Evolutionary conservation across 176 grass and related monocot species (phyloP), one percentile per base, ranked within the genome.

Genomic region (Musa schizocarpa): DNA sequence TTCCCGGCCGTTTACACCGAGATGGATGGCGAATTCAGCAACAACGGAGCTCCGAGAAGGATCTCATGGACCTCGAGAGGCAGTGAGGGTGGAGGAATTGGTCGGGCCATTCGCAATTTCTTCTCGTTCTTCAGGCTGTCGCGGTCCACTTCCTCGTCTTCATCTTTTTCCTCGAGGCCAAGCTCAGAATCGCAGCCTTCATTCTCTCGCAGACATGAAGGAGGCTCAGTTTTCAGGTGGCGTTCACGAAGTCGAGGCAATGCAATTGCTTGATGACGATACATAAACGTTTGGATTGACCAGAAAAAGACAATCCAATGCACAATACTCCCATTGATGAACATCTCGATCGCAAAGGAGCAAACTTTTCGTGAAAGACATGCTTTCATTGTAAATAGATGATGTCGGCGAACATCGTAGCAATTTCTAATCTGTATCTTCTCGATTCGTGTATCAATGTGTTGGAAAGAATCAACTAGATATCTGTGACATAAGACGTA

Each of bases 1-100:
- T 81, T 99, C 10, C 96, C 96, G 0, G 91, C 92, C 0, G 91
- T 99, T 0, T 99, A 99, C 76, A 99, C 96, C 1, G 96, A 99
- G 82, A 86, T 99, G 75, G 96, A 99, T 22, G 96, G 96, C 1
- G 91, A 85, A 0, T 94, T 95, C 83, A 99, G 86, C 53, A 83
- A 79, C 11, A 85, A 77, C 7, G 79, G 88, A 19, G 86, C 76
- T 1, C 91, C 96, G 0, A 84, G 96, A 80, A 77, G 96, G 80
- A 87, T 99, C 71, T 99, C 96, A 0, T 95, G 88, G 91, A 80
- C 87, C 2, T 89, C 96, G 0, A 89, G 96, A 85, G 88, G 86
- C 50, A 82, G 65, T 52, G 83, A 93, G 25, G 76, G 85, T 76
- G 78, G 88, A 52, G 23, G 75, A 72, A 68, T 95, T 3, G 20